Base-by-base conservation (phyloP, 257 asterid species). In the Paulownia fortunei region DNA sequence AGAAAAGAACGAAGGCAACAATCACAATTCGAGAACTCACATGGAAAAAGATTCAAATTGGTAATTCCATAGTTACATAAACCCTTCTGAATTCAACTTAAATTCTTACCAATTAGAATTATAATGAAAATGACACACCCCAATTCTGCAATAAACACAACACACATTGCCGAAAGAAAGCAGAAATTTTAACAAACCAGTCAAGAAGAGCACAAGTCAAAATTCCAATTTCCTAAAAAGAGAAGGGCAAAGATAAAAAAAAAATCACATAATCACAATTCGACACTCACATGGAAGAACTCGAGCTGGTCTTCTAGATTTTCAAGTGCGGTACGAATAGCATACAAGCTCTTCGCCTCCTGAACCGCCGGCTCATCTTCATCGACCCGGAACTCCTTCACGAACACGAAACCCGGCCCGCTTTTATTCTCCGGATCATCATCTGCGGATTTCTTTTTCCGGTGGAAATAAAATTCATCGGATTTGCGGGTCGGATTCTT, bases 291-390 rank as follows among this genome's bases (percentile, higher is more conserved):
- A 69, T 93, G 96, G 82, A 96, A 92, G 80, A 93, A 88, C 72
- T 96, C 98, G 60, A 96, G 91, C 92, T 96, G 98, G 88, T 93
- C 98, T 81, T 96, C 98, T 13, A 96, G 97, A 74, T 90, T 86
- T 52, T 96, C 99, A 6, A 96, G 98, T 1, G 99, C 97, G 26
- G 96, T 87, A 0, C 99, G 95, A 58, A 96, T 93, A 30, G 92
- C 86, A 26, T 90, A 88, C 69, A 96, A 88, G 84, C 97, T 93
- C 88, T 93, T 96, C 24, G 97, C 96, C 86, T 96, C 99, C 73
- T 76, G 97, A 79, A 92, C 81, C 27, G 97, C 92, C 54, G 81
- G 56, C 30, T 83, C 94, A 72, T 86, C 97, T 8, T 86, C 92
- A 7, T 88, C 96, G 37, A 83, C 80, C 21, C 87, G 86, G 36